phyloP scores from a whole-genome alignment of 257 asterid species.

The Fraxinus excelsior region DNA sequence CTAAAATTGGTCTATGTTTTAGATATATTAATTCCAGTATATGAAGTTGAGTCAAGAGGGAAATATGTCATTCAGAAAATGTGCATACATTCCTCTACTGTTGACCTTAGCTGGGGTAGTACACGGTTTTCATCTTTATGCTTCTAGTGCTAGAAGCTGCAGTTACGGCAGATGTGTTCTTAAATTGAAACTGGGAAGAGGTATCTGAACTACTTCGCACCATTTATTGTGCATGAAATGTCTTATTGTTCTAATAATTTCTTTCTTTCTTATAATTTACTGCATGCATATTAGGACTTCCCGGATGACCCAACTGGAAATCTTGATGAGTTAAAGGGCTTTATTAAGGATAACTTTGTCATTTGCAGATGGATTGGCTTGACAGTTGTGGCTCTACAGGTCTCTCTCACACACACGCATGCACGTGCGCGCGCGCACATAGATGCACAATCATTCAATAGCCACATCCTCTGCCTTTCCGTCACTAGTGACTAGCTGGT shows the following conservation, averaged over 20 bases:
- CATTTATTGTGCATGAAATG: not conserved
- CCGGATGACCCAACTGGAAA: constrained; percentile 82
- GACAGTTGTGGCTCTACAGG: constrained; percentile 78
- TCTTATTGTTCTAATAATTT: constrained; percentile 4
- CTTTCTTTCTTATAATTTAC: not conserved
- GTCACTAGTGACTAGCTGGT: not conserved
- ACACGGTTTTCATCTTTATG: constrained; percentile 60
- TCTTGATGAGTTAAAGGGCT: constrained; percentile 60
- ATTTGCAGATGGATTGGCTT: constrained; percentile 83
- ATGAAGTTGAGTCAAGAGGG: not conserved
- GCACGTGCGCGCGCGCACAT: not conserved
- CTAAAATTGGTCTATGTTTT: not conserved
- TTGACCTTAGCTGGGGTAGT: constrained; percentile 65
- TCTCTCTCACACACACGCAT: constrained; percentile 25
- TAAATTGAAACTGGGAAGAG: constrained; percentile 86
- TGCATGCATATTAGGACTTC: constrained; percentile 60
- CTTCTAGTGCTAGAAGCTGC: constrained; percentile 80
- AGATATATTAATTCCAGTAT: not conserved
- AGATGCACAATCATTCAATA: not conserved
- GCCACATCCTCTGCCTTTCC: not conserved
- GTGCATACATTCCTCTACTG: constrained; percentile 22
- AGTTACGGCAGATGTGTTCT: constrained; percentile 66
- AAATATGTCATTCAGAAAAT: not conserved
- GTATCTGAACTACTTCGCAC: constrained; percentile 36
- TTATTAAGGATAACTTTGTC: constrained; percentile 70